Conservation (phyloP, 345 rosid species). For the Boechera stricta region DNA sequence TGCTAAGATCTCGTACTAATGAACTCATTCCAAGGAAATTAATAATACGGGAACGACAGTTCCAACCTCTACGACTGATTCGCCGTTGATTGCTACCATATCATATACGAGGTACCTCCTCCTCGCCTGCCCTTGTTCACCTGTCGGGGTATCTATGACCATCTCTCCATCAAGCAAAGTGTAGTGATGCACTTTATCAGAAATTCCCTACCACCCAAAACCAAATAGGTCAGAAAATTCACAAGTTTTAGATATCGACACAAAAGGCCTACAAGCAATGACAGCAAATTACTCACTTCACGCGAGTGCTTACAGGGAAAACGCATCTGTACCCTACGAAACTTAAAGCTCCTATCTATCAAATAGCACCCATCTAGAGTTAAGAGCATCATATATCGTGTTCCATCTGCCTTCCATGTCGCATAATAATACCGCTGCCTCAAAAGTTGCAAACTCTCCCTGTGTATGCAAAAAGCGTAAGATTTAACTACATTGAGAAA, state of each 20-base stretch:
- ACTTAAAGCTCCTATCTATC: conserved; percentile 81
- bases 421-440: conserved; percentile 96
- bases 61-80: conserved; percentile 80
- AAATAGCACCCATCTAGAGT: conserved; percentile 91
- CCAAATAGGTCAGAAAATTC: conserved; percentile 1
- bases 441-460: conserved; percentile 88
- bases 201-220: conserved; percentile 58
- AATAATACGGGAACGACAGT: not conserved
- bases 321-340: conserved; percentile 95
- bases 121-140: conserved; percentile 71
- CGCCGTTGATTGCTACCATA: conserved; percentile 79
- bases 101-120: conserved; percentile 98
- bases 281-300: conserved; percentile 57
- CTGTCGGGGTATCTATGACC: conserved; percentile 81
- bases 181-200: conserved; percentile 74
- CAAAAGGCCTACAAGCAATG: conserved; percentile 7
- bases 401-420: conserved; percentile 99
- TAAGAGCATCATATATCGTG: conserved; percentile 96
- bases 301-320: conserved; percentile 69
- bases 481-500: conserved; percentile 11
- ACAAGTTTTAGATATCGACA: conserved; percentile 16
- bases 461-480: conserved; percentile 43
- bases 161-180: conserved; percentile 99
- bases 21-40: conserved; percentile 8
- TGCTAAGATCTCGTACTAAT: conserved; percentile 6